These are phyloP conservation scores for Phialophora macrospora DNA, from an alignment of 2,329 filamentous ascomycete genomes.

Conservation along the genomic window DNA sequence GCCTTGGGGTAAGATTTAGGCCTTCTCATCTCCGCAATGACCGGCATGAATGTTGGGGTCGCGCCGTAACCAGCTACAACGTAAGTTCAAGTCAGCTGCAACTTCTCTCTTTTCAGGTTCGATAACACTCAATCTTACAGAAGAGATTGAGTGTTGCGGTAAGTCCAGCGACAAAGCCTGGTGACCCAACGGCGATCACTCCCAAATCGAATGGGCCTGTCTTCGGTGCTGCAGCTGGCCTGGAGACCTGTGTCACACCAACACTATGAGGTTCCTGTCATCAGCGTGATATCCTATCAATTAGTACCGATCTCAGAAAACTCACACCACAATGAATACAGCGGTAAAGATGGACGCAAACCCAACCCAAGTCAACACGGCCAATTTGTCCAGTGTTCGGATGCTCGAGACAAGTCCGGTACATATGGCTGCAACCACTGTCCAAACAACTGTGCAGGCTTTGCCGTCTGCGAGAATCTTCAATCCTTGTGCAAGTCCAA, in stretches of 20 bases:
- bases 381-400: slow-evolving; percentile 41
- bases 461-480: slow-evolving; percentile 50
- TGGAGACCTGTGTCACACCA: slow-evolving; percentile 43
- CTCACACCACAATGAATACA: slow-evolving; percentile 23
- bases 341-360: slow-evolving; percentile 64
- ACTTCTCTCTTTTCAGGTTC: slow-evolving; percentile 27
- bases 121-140: slow-evolving; percentile 33
- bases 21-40: slow-evolving; percentile 48
- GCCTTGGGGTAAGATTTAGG: slow-evolving; percentile 44
- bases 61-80: slow-evolving; percentile 23
- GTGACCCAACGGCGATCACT: slow-evolving; percentile 39
- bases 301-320: slow-evolving; percentile 21
- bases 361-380: slow-evolving; percentile 66
- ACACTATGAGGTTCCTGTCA: slow-evolving; percentile 29
- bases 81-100: slow-evolving; percentile 27
- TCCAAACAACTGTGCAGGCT: slow-evolving; percentile 41
- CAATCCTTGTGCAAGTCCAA: slow-evolving; percentile 49
- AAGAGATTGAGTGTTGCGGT: slow-evolving; percentile 42
- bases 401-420: slow-evolving; percentile 43
- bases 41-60: slow-evolving; percentile 46
- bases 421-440: slow-evolving; percentile 38
- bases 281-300: slow-evolving; percentile 23
- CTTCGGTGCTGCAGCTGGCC: slow-evolving; percentile 43
- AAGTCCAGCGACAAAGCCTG: slow-evolving; percentile 41
- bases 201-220: slow-evolving; percentile 46